Base-by-base conservation (phyloP, 352 stramenopile genomes). In the Phytophthora constricta region DNA sequence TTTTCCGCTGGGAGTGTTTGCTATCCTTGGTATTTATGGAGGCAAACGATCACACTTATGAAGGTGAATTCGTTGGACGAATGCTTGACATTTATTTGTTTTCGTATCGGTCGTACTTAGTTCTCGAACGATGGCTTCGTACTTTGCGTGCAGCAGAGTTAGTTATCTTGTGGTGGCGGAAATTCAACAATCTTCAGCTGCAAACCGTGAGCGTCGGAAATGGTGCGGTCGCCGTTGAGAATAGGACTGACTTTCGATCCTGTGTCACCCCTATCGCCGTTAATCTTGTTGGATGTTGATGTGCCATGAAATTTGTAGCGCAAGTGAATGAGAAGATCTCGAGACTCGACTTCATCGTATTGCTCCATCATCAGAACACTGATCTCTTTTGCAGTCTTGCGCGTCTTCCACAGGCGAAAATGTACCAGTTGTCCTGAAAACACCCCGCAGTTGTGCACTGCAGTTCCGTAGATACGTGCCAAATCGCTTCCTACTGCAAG, bases 401-500 rank as follows among this genome's bases (percentile, higher is more conserved):
- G 66, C 2, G 52, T 54, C 16, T 68, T 74, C 70, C 70, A 78
- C 4, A 78, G 20, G 1, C 65, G 65, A 23, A 78, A 78, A 11
- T 70, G 70, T 2, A 62, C 70, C 23, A 78, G 22, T 41, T 78
- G 70, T 0, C 70, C 70, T 3, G 56, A 72, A 28, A 78, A 78
- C 4, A 39, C 47, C 34, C 11, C 45, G 1, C 39, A 71, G 42
- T 67, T 56, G 4, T 50, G 58, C 19, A 42, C 17, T 4, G 8
- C 61, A 26, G 57, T 66, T 1, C 43, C 33, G 16, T 72, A 37
- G 1, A 72, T 60, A 1, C 59, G 75, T 14, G 57, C 72, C 10
- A 83, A 34, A 41, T 65, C 74, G 25, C 62, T 71, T 5, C 72
- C 75, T 10, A 83, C 37, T 19, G 72, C 62, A 10, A 83, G 52